Evolutionary conservation across 2,329 filamentous ascomycete genomes (phyloP).

Genomic region (Talaromyces verruculosus): DNA sequence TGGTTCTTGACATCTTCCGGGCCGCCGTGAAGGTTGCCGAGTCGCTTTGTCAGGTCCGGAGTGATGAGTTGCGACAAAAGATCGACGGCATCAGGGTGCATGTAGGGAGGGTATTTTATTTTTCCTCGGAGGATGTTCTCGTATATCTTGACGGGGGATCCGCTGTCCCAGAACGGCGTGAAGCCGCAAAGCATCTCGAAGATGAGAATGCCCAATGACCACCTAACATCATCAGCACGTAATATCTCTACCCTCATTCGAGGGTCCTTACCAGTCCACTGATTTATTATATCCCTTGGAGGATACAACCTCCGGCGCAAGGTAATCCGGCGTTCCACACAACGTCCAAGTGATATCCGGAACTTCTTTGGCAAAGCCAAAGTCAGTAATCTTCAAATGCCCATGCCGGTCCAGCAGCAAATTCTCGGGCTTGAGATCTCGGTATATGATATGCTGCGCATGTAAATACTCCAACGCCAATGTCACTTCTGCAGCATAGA

Average conservation of each 20-base stretch:
- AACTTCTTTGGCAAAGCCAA: conserved; percentile 97
- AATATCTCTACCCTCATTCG: not conserved
- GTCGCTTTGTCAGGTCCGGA: conserved; percentile 85
- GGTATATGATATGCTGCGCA: conserved; percentile 93
- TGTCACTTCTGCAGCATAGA: conserved; percentile 97
- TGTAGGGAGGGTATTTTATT: conserved; percentile 95
- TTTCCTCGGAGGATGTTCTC: conserved; percentile 96
- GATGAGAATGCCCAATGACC: conserved; percentile 96
- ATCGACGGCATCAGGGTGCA: conserved; percentile 91
- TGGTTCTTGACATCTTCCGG: conserved; percentile 92
- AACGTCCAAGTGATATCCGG: conserved; percentile 99
- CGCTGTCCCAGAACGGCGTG: conserved; percentile 98
- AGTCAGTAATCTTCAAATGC: conserved; percentile 96
- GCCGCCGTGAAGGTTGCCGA: conserved; percentile 91
- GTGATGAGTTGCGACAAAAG: conserved; percentile 92
- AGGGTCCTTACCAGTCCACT: conserved; percentile 79
- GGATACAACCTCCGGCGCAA: conserved; percentile 96
- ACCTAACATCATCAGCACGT: conserved; percentile 64
- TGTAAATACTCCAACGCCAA: conserved; percentile 94
- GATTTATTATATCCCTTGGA: conserved; percentile 99
- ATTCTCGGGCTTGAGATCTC: conserved; percentile 95
- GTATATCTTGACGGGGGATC: conserved; percentile 98
- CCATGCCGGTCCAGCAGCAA: conserved; percentile 87
- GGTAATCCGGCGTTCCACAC: conserved; percentile 94
- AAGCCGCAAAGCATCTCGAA: conserved; percentile 99